Evolutionary conservation across 371 early-diverging fungal species (phyloP).

Genomic region (Mucor velutinosus): DNA sequence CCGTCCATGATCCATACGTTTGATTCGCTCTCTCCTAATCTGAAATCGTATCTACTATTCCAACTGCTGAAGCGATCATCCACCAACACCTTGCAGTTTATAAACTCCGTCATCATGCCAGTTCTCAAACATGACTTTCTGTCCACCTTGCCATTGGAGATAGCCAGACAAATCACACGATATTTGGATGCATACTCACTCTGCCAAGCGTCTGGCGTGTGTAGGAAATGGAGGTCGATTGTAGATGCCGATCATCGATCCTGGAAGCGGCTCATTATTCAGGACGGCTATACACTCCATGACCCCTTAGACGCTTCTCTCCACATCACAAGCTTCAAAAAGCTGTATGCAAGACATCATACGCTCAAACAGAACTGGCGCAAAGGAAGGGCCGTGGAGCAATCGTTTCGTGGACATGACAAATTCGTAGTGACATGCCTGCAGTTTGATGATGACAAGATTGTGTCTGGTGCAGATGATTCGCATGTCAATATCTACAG

Average conservation of each 20-base stretch:
- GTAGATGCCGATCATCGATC: slow-evolving; percentile 70
- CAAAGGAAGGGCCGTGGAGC: slow-evolving; percentile 67
- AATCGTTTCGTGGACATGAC: slow-evolving; percentile 79
- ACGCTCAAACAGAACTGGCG: slow-evolving; percentile 83
- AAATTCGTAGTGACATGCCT: slow-evolving; percentile 92
- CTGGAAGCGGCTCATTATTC: slow-evolving; percentile 53
- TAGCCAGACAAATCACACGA: slow-evolving; percentile 74
- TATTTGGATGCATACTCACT: slow-evolving; percentile 79
- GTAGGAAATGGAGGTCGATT: slow-evolving; percentile 71
- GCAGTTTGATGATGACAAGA: slow-evolving; percentile 91
- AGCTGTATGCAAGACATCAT: slow-evolving; percentile 70
- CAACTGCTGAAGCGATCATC: slow-evolving; percentile 42
- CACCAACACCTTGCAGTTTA: slow-evolving; percentile 80
- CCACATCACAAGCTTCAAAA: slow-evolving; percentile 27
- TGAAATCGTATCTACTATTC: slow-evolving; percentile 39
- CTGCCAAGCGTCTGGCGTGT: slow-evolving; percentile 76
- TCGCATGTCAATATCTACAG: slow-evolving; percentile 87
- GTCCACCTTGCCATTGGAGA: slow-evolving; percentile 75
- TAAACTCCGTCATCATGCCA: slow-evolving; percentile 75
- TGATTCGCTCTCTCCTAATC: slow-evolving; percentile 31
- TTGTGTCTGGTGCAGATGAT: slow-evolving; percentile 93
- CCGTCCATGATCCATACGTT: slow-evolving; percentile 39
- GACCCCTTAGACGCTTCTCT: slow-evolving; percentile 1
- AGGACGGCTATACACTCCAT: slow-evolving; percentile 40
- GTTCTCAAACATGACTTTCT: slow-evolving; percentile 87